These are phyloP conservation scores for Escovopsis sp. DNA, from an alignment of 2,329 filamentous ascomycete species.

Conservation along the genomic window DNA sequence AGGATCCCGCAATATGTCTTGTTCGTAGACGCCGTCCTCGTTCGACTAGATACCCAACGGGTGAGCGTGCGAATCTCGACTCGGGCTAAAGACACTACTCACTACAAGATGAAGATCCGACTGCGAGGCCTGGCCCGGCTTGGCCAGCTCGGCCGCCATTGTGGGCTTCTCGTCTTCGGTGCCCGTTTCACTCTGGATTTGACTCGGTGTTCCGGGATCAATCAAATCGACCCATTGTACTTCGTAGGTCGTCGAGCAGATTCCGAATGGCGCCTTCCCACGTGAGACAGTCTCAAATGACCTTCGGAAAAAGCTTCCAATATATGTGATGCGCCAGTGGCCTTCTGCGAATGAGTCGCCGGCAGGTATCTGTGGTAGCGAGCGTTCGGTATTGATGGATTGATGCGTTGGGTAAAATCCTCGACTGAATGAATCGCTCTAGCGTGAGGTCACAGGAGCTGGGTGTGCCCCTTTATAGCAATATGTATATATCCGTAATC, in stretches of 20 bases:
- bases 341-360: too few species aligned
- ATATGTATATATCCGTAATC: background rate
- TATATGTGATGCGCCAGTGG: too few species aligned
- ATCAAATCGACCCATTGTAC: constrained; percentile 1
- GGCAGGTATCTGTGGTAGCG: too few species aligned
- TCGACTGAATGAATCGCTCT: too few species aligned
- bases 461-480: background rate
- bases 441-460: too few species aligned
- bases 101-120: constrained; percentile 37
- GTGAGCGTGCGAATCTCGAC: constrained; percentile 11
- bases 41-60: constrained; percentile 40
- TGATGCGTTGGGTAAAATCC: too few species aligned
- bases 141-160: constrained; percentile 8
- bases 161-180: constrained; percentile 1
- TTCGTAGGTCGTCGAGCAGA: too few species aligned
- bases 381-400: too few species aligned
- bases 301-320: too few species aligned
- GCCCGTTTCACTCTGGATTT: background rate
- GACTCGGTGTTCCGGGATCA: background rate
- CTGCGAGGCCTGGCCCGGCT: constrained; percentile 23
- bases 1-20: constrained; percentile 77
- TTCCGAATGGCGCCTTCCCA: too few species aligned
- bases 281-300: too few species aligned
- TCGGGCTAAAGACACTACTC: constrained; percentile 11
- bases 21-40: constrained; percentile 91